Base-by-base conservation (phyloP, 768 basidiomycete genomes). In the Mycena filopes region DNA sequence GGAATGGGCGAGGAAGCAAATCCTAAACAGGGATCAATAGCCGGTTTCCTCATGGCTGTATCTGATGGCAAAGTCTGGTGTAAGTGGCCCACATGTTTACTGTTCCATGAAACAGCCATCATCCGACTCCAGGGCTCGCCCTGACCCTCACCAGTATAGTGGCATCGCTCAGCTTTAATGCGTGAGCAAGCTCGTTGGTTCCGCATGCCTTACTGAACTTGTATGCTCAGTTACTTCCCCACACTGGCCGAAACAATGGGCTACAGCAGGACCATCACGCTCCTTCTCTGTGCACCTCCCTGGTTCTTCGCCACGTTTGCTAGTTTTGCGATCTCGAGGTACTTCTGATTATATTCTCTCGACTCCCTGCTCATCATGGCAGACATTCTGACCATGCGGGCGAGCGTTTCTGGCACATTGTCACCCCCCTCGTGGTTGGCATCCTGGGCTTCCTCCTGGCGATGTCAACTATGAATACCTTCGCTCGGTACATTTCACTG, bases 1-100 rank as follows among this genome's bases (percentile, higher is more conserved):
- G 75, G 76, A n/a, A 58, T 73, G 36, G 70, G 62, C 12, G 75
- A 75, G 36, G 70, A 76, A 40, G 55, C 33, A 3, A 42, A 48
- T 12, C 20, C 49, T 28, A 60, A 71, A 29, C 60, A 28, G 15
- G 28, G 33, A 28, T 55, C 48, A 51, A 63, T 18, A 25, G 55
- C 74, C 28, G 91, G 91, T 11, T 72, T 94, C 4, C 66, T 76
- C 11, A 72, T 89, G 66, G 91, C 93, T 13, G 43, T 93, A 60
- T 79, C 82, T 12, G 93, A 94, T 72, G 83, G 85, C 85, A 90
- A 89, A 76, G 89, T 93, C 57, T 94, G 91, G 88, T 89, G 68
- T 68, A 55, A 56, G 67, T 78, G 25, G 20, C 23, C 7, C 12
- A n/a, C 48, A 79, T 48, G 86, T 54, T 78, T 83, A 12, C 71